Percentiles rank a stretch among this genome's conserved stretches.
Conservation (phyloP, 2,329 filamentous ascomycete species). For the Lasiodiplodia theobromae region DNA sequence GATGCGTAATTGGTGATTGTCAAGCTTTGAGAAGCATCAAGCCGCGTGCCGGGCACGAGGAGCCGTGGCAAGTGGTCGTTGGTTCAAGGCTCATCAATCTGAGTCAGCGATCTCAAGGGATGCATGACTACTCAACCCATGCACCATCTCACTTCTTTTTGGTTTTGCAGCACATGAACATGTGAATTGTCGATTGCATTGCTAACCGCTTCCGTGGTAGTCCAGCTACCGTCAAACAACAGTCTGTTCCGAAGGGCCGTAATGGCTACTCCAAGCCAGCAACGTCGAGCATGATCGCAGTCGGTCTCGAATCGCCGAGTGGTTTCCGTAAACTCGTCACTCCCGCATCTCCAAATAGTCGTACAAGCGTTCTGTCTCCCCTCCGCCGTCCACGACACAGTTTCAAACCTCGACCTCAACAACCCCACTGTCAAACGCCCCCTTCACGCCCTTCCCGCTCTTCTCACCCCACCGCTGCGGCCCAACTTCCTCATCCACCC, state of each 20-base stretch:
- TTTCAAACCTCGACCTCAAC: background rate
- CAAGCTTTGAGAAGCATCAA: background rate
- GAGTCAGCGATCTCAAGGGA: background rate
- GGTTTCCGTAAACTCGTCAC: too few species aligned
- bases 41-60: background rate
- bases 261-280: too few species aligned
- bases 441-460: background rate
- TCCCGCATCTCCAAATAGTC: background rate
- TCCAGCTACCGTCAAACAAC: background rate
- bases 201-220: background rate
- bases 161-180: background rate
- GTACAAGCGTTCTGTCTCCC: background rate
- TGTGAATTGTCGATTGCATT: background rate
- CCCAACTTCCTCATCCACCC: constrained; percentile 23
- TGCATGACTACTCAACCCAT: background rate
- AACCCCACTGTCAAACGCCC: background rate
- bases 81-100: background rate
- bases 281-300: too few species aligned
- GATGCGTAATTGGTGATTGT: background rate
- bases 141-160: background rate
- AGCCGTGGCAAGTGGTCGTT: background rate
- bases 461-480: background rate
- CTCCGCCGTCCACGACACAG: too few species aligned
- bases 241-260: too few species aligned
- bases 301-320: too few species aligned